Evolutionary conservation across 2,329 filamentous ascomycete species (phyloP).

Genomic region (Aureobasidium leucospermi): DNA sequence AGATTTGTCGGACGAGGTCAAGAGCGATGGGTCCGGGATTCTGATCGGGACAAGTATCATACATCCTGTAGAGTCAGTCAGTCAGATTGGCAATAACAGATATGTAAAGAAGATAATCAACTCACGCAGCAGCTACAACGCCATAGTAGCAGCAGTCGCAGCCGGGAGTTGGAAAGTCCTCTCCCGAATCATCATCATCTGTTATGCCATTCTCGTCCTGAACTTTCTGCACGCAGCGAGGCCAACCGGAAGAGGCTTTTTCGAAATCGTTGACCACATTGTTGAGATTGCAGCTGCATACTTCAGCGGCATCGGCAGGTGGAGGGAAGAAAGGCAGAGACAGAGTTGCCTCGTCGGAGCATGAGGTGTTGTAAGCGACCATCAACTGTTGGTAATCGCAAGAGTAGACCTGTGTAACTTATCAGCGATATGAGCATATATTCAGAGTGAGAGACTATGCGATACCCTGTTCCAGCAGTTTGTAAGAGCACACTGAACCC

Average conservation of each 20-base stretch:
- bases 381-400: slow-evolving; percentile 2
- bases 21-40: not conserved
- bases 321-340: not conserved
- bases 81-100: too few relatives aligned
- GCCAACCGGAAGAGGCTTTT: not conserved
- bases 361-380: not conserved
- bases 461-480: slow-evolving; percentile 11
- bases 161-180: not conserved
- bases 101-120: not conserved
- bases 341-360: not conserved
- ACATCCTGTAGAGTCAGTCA: not conserved
- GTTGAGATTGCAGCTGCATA: slow-evolving; percentile 1
- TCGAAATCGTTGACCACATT: not conserved
- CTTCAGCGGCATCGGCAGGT: not conserved
- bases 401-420: not conserved
- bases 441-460: not conserved
- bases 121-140: not conserved
- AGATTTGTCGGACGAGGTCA: not conserved
- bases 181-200: not conserved
- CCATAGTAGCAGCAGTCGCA: slow-evolving; percentile 1
- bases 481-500: not conserved
- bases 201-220: not conserved
- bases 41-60: not conserved
- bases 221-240: not conserved
- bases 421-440: not conserved